Base-by-base conservation (phyloP, 1,284 basidiomycete genomes). In the Ceratobasidium papillatum region DNA sequence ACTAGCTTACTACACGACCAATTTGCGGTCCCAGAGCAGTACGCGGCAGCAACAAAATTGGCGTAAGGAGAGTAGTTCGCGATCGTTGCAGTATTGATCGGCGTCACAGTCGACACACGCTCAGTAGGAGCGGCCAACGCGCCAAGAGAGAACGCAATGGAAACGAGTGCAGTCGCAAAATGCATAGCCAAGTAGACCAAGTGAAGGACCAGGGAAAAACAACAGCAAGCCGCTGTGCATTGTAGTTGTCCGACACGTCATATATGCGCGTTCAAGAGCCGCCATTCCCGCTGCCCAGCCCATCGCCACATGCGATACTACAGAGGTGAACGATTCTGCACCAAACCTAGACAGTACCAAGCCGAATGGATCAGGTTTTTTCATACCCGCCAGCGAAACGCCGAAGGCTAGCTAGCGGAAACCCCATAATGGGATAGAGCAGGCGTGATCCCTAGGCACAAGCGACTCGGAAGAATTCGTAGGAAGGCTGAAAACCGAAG, bases 1-100 rank as follows among this genome's bases (percentile, higher is more conserved):
- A 84, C 30, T 75, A 88, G 88, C 78, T 79, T 36, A 71, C 91
- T 90, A 80, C 90, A 91, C 49, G 80, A 81, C 90, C 90, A 91
- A 7, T 83, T 80, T 30, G 84, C 77, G 0, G 82, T 77, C 0
- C 88, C 81, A 1, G 79, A 7, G 77, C 90, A 91, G 79, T 88
- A 88, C 0, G 84, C 87, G 1, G 88, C 83, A 66, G 84, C 85
- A 1, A 89, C 88, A 78, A 86, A 90, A 78, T 81, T 83, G 0
- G 87, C 85, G 80, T 85, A 91, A 0, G 88, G 85, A 56, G 81
- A 86, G 81, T 85, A 90, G 1, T 82, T 71, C 1, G 81, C 76
- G 49, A 91, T 84, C 77, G 87, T 82, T 11, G 83, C 52, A 1
- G 81, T 61, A 11, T 82, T 80, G 51, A 90, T 80, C 0, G 84